phyloP scores from a whole-genome alignment of 2,329 filamentous ascomycete genomes.

The Fusarium pseudocircinatum region DNA sequence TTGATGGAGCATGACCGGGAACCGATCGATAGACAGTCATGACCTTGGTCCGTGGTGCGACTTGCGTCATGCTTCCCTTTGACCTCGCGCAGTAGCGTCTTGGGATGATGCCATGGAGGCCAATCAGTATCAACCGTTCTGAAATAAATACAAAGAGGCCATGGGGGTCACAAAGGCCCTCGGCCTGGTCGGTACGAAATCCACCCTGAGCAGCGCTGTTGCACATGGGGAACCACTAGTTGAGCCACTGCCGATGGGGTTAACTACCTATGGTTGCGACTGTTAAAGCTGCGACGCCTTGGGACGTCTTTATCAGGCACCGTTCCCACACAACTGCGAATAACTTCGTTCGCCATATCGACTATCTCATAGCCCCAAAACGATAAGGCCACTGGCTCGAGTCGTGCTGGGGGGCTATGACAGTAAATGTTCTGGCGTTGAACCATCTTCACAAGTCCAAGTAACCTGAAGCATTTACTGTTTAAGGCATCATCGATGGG shows the following conservation, averaged over 20 bases:
- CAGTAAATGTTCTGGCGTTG: neutral
- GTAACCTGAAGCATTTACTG: constrained; percentile 18
- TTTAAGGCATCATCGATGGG: constrained; percentile 15
- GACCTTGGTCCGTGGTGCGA: constrained; percentile 11
- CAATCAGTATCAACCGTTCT: constrained; percentile 13
- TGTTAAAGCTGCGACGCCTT: neutral
- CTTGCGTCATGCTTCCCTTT: constrained; percentile 24
- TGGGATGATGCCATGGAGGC: neutral
- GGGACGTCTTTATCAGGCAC: neutral
- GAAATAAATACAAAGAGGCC: constrained; percentile 1
- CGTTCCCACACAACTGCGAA: constrained; percentile 2
- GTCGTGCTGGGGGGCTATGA: constrained; percentile 6
- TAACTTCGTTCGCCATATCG: neutral
- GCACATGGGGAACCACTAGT: constrained; percentile 15
- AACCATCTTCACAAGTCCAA: neutral
- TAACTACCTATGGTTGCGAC: neutral
- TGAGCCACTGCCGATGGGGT: constrained; percentile 22
- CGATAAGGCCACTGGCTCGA: neutral
- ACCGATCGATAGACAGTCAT: constrained; percentile 13
- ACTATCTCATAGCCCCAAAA: neutral
- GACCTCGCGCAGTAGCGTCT: constrained; percentile 21
- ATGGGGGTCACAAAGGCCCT: constrained; percentile 9
- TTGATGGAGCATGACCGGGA: constrained; percentile 17
- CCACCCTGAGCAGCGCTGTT: constrained; percentile 26
- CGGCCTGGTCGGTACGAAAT: constrained; percentile 18